Evolutionary conservation across 768 basidiomycete genomes (phyloP).

Genomic region (Collybia nuda): DNA sequence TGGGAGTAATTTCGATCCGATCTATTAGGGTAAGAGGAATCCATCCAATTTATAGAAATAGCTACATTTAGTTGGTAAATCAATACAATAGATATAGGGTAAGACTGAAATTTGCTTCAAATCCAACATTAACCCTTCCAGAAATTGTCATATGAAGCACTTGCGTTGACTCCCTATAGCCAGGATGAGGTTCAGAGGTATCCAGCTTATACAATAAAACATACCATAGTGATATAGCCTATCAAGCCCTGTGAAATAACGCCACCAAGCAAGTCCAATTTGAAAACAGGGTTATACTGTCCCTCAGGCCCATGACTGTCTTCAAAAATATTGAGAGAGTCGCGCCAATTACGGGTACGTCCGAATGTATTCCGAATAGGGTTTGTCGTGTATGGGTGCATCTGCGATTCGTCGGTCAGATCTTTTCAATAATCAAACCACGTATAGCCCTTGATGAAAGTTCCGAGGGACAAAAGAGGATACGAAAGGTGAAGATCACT

Average conservation of each 20-base stretch:
- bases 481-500: conserved; percentile 1
- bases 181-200: background rate
- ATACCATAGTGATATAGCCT: conserved; percentile 58
- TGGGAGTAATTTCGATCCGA: too few relatives aligned
- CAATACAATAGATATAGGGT: too few relatives aligned
- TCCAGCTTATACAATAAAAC: conserved; percentile 2
- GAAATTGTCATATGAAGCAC: background rate
- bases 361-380: conserved; percentile 46
- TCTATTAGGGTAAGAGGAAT: too few relatives aligned
- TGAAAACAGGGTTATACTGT: conserved; percentile 53
- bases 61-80: too few relatives aligned
- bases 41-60: too few relatives aligned
- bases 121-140: background rate
- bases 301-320: conserved; percentile 49
- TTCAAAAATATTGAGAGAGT: conserved; percentile 54
- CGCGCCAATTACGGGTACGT: conserved; percentile 51
- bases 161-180: background rate
- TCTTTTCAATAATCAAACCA: background rate
- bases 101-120: too few relatives aligned
- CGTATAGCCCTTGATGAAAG: too few relatives aligned
- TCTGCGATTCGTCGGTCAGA: conserved; percentile 22
- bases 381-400: conserved; percentile 52
- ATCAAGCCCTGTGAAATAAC: conserved; percentile 50
- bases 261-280: conserved; percentile 47
- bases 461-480: background rate